Evolutionary conservation across 176 grass and related monocot genomes (phyloP).

Genomic region (Cenchrus purpureus): DNA sequence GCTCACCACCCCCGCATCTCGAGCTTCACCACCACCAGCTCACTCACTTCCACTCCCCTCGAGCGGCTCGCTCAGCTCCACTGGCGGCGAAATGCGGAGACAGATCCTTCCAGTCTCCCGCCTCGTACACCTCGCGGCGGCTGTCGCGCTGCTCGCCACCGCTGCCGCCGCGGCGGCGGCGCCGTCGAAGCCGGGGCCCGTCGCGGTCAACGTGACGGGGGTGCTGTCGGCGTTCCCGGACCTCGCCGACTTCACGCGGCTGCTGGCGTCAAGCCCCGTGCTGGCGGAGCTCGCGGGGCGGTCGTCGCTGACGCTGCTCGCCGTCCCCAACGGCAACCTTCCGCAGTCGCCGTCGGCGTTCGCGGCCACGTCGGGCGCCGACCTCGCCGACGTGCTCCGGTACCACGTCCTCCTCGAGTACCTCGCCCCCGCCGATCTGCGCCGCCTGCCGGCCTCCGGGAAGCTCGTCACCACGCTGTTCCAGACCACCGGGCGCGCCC

Average conservation of each 20-base stretch:
- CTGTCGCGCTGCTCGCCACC: constrained; percentile 14
- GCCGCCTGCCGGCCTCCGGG: constrained; percentile 54
- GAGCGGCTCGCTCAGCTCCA: constrained; percentile 18
- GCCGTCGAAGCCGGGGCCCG: background rate
- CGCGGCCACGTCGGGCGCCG: constrained; percentile 54
- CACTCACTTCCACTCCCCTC: constrained; percentile 12
- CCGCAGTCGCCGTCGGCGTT: constrained; percentile 48
- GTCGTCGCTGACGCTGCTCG: constrained; percentile 82
- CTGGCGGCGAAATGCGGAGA: constrained; percentile 55
- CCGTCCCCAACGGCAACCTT: constrained; percentile 69
- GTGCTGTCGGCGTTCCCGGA: constrained; percentile 59
- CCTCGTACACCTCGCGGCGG: background rate
- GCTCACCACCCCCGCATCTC: constrained; percentile 20
- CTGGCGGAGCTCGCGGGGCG: constrained; percentile 58
- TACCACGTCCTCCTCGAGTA: constrained; percentile 95
- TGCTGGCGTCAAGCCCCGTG: constrained; percentile 56
- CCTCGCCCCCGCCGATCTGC: constrained; percentile 69
- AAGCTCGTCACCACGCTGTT: constrained; percentile 82
- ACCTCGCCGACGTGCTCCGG: constrained; percentile 78
- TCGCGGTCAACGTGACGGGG: constrained; percentile 52
- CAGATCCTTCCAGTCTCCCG: constrained; percentile 48
- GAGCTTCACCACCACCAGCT: constrained; percentile 36
- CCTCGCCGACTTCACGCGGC: constrained; percentile 56
- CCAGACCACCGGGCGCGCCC: constrained; percentile 83
- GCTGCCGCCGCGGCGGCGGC: background rate